Evolutionary conservation across 495 filamentous ascomycete species (phyloP).

Genomic region (Pyrenopolyporus hunteri): DNA sequence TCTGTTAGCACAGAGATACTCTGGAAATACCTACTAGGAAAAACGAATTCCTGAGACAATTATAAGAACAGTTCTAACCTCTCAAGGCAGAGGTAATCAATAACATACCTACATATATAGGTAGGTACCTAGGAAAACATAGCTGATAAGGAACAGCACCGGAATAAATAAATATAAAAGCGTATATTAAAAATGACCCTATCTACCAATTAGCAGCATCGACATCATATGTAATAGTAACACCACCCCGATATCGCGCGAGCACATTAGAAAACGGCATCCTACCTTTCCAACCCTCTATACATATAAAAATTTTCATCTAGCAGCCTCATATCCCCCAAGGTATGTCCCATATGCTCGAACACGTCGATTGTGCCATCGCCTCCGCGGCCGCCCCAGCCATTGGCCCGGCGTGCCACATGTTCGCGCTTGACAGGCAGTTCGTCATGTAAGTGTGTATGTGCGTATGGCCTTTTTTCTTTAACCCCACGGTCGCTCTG

Average conservation of each 20-base stretch:
- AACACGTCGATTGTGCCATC: slow-evolving; percentile 24
- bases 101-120: not conserved
- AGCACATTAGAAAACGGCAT: too few species aligned
- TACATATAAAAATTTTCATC: slow-evolving; percentile 5
- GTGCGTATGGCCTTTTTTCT: too few species aligned
- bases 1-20: too few species aligned
- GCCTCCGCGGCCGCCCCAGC: slow-evolving; percentile 14
- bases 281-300: not conserved
- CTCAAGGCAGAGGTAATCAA: too few species aligned
- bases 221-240: not conserved
- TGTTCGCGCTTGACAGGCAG: slow-evolving; percentile 32
- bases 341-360: too few species aligned
- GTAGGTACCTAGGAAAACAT: not conserved
- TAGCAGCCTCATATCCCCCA: not conserved
- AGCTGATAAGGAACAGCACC: not conserved
- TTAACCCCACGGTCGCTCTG: too few species aligned
- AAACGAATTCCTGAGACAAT: too few species aligned
- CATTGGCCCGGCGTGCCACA: slow-evolving; percentile 28
- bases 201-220: not conserved
- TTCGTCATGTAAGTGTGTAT: not conserved
- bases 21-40: too few species aligned
- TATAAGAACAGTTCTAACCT: too few species aligned
- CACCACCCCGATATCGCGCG: slow-evolving; percentile 3
- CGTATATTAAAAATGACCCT: not conserved
- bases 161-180: not conserved